phyloP scores from a whole-genome alignment of 352 stramenopile genomes.

The Hyaloperonospora arabidopsidis region DNA sequence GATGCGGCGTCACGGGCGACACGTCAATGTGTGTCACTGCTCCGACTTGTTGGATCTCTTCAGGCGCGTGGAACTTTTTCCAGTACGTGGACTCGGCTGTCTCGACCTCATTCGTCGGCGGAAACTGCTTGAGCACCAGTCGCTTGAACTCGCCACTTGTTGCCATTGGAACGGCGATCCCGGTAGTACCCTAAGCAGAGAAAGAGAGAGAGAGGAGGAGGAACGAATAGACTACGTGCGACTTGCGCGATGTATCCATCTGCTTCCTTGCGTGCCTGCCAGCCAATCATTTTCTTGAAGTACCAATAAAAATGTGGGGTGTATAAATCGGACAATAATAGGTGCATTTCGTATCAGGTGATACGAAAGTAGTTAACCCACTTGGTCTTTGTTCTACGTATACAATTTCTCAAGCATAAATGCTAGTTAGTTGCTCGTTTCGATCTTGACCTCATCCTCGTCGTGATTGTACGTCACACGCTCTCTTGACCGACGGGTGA shows the following conservation, averaged over 20 bases:
- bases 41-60: slow-evolving; percentile 80
- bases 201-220: not conserved
- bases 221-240: too few relatives aligned
- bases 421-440: too few relatives aligned
- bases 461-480: too few relatives aligned
- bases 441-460: too few relatives aligned
- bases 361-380: too few relatives aligned
- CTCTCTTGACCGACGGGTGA: slow-evolving; percentile 39
- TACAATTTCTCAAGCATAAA: too few relatives aligned
- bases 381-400: too few relatives aligned
- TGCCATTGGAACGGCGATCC: slow-evolving; percentile 32
- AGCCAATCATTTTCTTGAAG: slow-evolving; percentile 7
- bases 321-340: too few relatives aligned
- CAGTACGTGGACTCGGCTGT: slow-evolving; percentile 80
- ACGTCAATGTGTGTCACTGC: slow-evolving; percentile 83
- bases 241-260: slow-evolving; percentile 1
- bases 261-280: slow-evolving; percentile 14
- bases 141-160: slow-evolving; percentile 79
- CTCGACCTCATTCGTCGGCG: slow-evolving; percentile 62
- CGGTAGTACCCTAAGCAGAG: not conserved
- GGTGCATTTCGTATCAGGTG: too few relatives aligned
- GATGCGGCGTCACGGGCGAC: slow-evolving; percentile 61
- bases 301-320: too few relatives aligned
- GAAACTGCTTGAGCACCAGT: slow-evolving; percentile 84
- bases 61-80: slow-evolving; percentile 81